Conservation (phyloP, 768 basidiomycete genomes). For the Trametes cingulata region DNA sequence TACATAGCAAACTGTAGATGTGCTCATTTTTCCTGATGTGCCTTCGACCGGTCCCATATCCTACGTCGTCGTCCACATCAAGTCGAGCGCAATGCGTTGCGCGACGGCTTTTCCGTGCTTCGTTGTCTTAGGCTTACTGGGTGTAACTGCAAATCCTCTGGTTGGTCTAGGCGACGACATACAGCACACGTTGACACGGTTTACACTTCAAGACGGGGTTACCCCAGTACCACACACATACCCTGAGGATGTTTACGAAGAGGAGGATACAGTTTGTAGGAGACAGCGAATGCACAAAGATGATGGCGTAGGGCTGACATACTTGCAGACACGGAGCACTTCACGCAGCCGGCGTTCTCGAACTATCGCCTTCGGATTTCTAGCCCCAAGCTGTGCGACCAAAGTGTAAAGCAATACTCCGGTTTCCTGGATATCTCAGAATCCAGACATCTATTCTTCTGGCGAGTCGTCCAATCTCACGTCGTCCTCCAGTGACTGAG, state of each 20-base stretch:
- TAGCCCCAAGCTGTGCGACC: constrained; percentile 50
- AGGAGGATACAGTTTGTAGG: background rate
- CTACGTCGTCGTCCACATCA: no score
- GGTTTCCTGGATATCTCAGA: constrained; percentile 60
- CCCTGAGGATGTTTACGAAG: background rate
- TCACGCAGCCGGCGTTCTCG: constrained; percentile 36
- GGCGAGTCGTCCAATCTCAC: constrained; percentile 34
- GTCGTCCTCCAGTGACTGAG: background rate
- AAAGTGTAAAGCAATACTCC: constrained; percentile 50
- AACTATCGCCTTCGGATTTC: constrained; percentile 40
- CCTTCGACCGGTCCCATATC: no score
- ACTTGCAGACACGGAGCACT: background rate
- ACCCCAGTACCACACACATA: background rate
- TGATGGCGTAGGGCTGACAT: background rate
- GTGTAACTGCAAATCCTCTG: no score
- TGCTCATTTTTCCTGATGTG: no score
- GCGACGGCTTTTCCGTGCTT: no score
- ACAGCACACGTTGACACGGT: no score
- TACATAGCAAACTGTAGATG: no score
- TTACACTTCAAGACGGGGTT: background rate
- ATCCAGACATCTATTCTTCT: constrained; percentile 60
- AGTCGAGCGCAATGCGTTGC: no score
- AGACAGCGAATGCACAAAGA: background rate
- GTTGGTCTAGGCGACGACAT: no score
- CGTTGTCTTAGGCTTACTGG: no score